Evolutionary conservation across 441 rosid species (phyloP), one percentile per base, ranked within the genome.

Genomic region (Euphorbia celastroides): DNA sequence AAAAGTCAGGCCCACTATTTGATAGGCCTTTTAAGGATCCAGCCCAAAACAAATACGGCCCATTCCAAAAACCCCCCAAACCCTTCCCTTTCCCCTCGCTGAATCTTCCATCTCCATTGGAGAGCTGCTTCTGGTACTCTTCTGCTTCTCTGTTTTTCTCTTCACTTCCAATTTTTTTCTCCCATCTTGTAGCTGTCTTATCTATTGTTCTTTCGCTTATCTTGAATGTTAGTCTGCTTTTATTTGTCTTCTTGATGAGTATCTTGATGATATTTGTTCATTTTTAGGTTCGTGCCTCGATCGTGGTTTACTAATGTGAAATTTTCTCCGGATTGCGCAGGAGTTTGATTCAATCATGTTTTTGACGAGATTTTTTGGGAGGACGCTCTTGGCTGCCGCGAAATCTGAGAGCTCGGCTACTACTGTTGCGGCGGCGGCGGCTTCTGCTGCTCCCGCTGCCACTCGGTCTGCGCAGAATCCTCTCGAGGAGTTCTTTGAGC

Each of bases 401-500:
- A 83, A 86, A 72, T 73, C 85, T 41, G 89, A 88, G 73, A 74
- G 86, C 12, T 77, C 90, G 34, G 62, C 90, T 31, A 75, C 88
- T 13, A 23, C 66, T 19, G 84, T 87, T 5, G 78, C 82, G 48
- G 83, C 87, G 4, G 83, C 87, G 4, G 78, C 82, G 1, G 77
- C 96, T 10, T 51, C 86, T 16, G 60, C 57, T 52, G 57, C 57
- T 52, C 28, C 57, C 11, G 57, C 28, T 52, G 57, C 25, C 57
- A 10, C 72, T 68, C 70, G 52, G 44, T 70, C 76, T 1, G 79
- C 78, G 0, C 71, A 48, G 66, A 88, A 88, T 70, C 92, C 98
- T 56, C 90, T 93, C 0, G 89, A 90, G 84, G 88, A 85, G 51
- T 88, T 93, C 78, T 90, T 93, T 31, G 97, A 89, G 81, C 74